Percentiles rank a stretch among this genome's conserved stretches.
These are phyloP conservation scores for Pleurotus giganteus DNA, from an alignment of 768 basidiomycete species.

Conservation along the genomic window DNA sequence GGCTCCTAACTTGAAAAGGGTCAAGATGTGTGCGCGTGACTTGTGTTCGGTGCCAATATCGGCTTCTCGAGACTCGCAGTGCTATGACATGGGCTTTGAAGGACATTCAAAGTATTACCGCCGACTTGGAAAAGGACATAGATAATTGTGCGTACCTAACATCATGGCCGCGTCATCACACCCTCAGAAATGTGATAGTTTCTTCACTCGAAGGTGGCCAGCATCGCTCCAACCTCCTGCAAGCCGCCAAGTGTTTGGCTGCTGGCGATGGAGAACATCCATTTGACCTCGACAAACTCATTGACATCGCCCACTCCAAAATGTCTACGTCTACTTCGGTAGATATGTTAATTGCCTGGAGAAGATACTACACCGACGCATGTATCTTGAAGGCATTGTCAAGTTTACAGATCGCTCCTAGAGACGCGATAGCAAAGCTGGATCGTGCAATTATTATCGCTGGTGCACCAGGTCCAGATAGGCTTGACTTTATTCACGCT, in stretches of 20 bases:
- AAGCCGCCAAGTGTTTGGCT: slow-evolving; percentile 2
- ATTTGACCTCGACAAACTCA: slow-evolving; percentile 37
- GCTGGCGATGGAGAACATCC: slow-evolving; percentile 11
- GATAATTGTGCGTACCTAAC: slow-evolving; percentile 2
- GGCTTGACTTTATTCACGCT: slow-evolving; percentile 59
- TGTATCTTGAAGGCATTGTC: slow-evolving; percentile 56
- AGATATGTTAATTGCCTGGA: slow-evolving; percentile 46
- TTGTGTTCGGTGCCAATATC: neutral
- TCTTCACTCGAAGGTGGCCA: slow-evolving; percentile 4
- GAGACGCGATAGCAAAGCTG: slow-evolving; percentile 54
- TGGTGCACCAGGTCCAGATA: slow-evolving; percentile 63
- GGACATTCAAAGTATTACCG: neutral
- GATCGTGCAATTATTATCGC: slow-evolving; percentile 85
- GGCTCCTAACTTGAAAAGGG: no score
- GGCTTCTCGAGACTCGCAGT: no score
- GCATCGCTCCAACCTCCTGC: neutral
- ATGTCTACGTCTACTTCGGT: slow-evolving; percentile 41
- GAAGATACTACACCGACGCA: slow-evolving; percentile 75
- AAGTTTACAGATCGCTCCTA: slow-evolving; percentile 27
- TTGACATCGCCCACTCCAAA: slow-evolving; percentile 42
- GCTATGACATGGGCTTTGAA: slow-evolving; percentile 10
- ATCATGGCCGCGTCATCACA: neutral
- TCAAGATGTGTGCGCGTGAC: neutral
- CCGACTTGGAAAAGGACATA: slow-evolving; percentile 4
- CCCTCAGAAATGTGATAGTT: neutral